These are phyloP conservation scores for Fusarium begoniae DNA, from an alignment of 2,329 filamentous ascomycete species.

Conservation along the genomic window DNA sequence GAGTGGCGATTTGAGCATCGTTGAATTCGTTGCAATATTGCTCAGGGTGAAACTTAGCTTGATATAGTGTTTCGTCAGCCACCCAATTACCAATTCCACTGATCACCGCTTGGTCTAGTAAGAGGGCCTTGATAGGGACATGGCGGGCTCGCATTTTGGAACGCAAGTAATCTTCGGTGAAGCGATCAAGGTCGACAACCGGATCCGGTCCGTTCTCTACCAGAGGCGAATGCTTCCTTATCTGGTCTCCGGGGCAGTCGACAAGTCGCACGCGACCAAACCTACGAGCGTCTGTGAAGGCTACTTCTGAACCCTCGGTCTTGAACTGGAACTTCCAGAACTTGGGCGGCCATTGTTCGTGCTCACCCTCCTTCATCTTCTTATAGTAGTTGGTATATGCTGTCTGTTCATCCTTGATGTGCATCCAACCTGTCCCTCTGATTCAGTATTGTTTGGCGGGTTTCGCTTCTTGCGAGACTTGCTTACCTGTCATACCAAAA, in stretches of 20 bases:
- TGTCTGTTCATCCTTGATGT: constrained; percentile 81
- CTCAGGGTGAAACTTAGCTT: constrained; percentile 89
- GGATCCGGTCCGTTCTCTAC: constrained; percentile 96
- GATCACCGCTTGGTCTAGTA: constrained; percentile 88
- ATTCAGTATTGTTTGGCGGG: constrained; percentile 1
- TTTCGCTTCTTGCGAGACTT: neutral
- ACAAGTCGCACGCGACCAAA: constrained; percentile 84
- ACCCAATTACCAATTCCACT: constrained; percentile 98
- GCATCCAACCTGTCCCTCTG: constrained; percentile 74
- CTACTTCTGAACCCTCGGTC: constrained; percentile 70
- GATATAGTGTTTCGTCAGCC: constrained; percentile 90
- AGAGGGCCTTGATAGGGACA: constrained; percentile 87
- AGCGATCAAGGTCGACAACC: constrained; percentile 78
- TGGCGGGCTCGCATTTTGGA: constrained; percentile 77
- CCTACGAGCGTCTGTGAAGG: constrained; percentile 85
- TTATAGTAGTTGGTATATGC: constrained; percentile 87
- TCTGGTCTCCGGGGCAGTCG: constrained; percentile 78
- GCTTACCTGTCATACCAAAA: constrained; percentile 76
- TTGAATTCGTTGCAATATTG: constrained; percentile 87
- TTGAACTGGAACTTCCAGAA: constrained; percentile 88
- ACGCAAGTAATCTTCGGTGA: constrained; percentile 81
- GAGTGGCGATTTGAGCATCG: constrained; percentile 73
- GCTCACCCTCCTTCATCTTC: constrained; percentile 67
- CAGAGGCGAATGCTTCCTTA: constrained; percentile 79
- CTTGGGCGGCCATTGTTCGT: constrained; percentile 82